Conservation (phyloP, 139 green algal genomes). For the Marvania coccoides region DNA sequence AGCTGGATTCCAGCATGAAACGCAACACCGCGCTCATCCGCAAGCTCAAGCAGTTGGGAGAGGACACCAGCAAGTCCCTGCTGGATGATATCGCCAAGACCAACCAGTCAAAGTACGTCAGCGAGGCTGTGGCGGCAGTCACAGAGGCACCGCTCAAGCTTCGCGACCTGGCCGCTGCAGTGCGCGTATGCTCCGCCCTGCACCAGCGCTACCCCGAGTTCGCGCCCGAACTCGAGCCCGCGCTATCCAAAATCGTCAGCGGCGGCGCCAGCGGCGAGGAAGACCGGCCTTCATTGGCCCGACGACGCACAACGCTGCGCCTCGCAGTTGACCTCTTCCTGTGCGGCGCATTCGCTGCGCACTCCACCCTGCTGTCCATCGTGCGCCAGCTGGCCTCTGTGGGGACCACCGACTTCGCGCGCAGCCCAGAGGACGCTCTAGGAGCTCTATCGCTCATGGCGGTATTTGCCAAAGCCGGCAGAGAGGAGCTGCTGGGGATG, state of each 20-base stretch:
- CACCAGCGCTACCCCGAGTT: slow-evolving; percentile 85
- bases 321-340: slow-evolving; percentile 80
- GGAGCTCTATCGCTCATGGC: slow-evolving; percentile 57
- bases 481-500: slow-evolving; percentile 57
- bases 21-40: slow-evolving; percentile 82
- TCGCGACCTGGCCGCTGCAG: slow-evolving; percentile 68
- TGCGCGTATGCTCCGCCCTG: slow-evolving; percentile 70
- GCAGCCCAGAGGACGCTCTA: slow-evolving; percentile 45
- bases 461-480: slow-evolving; percentile 53
- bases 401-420: slow-evolving; percentile 18
- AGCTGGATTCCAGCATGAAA: slow-evolving; percentile 87
- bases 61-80: slow-evolving; percentile 52
- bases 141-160: slow-evolving; percentile 73
- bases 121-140: slow-evolving; percentile 77
- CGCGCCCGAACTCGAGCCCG: slow-evolving; percentile 24
- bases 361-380: slow-evolving; percentile 41
- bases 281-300: slow-evolving; percentile 24
- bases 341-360: slow-evolving; percentile 50
- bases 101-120: slow-evolving; percentile 91
- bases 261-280: slow-evolving; percentile 31
- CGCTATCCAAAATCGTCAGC: slow-evolving; percentile 26
- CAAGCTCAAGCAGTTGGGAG: slow-evolving; percentile 65
- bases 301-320: slow-evolving; percentile 57
- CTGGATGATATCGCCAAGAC: slow-evolving; percentile 65
- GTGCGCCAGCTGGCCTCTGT: slow-evolving; percentile 39